Conservation (phyloP, 2,329 filamentous ascomycete species). For the Mollisia scopiformis region DNA sequence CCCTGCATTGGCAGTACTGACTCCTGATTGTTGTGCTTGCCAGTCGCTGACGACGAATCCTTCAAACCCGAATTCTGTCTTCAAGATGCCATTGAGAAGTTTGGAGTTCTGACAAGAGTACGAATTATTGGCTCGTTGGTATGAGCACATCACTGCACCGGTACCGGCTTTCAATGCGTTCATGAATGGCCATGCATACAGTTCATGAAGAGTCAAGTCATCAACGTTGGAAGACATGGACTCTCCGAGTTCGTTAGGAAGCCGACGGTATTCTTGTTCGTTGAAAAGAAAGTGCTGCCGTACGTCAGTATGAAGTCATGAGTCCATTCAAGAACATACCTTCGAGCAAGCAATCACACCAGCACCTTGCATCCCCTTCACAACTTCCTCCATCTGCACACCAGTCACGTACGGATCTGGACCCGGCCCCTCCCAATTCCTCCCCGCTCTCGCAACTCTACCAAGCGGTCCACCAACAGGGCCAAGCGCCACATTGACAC, state of each 20-base stretch:
- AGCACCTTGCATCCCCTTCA: slow-evolving; percentile 69
- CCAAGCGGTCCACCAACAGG: slow-evolving; percentile 73
- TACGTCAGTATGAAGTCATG: slow-evolving; percentile 36
- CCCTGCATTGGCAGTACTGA: slow-evolving; percentile 76
- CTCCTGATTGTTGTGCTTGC: slow-evolving; percentile 79
- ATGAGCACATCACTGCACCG: slow-evolving; percentile 79
- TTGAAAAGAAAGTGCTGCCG: slow-evolving; percentile 72
- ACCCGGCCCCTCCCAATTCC: slow-evolving; percentile 44
- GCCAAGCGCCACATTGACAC: slow-evolving; percentile 77
- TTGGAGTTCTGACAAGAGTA: slow-evolving; percentile 76
- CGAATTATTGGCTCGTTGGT: slow-evolving; percentile 71
- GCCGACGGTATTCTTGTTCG: slow-evolving; percentile 65
- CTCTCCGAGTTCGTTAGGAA: slow-evolving; percentile 1
- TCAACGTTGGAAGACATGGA: slow-evolving; percentile 61
- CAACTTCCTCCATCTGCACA: slow-evolving; percentile 52
- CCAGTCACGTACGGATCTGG: slow-evolving; percentile 57
- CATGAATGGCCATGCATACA: slow-evolving; percentile 85
- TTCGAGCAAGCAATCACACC: slow-evolving; percentile 73
- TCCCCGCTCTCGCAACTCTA: slow-evolving; percentile 60
- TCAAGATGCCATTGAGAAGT: slow-evolving; percentile 76
- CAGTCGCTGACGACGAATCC: slow-evolving; percentile 85
- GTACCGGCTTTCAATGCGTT: slow-evolving; percentile 83
- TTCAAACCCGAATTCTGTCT: slow-evolving; percentile 83
- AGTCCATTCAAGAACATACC: slow-evolving; percentile 34
- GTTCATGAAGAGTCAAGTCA: slow-evolving; percentile 71